Evolutionary conservation across 805 yeast genomes (phyloP).

Genomic region (Scheffersomyces stipitis): DNA sequence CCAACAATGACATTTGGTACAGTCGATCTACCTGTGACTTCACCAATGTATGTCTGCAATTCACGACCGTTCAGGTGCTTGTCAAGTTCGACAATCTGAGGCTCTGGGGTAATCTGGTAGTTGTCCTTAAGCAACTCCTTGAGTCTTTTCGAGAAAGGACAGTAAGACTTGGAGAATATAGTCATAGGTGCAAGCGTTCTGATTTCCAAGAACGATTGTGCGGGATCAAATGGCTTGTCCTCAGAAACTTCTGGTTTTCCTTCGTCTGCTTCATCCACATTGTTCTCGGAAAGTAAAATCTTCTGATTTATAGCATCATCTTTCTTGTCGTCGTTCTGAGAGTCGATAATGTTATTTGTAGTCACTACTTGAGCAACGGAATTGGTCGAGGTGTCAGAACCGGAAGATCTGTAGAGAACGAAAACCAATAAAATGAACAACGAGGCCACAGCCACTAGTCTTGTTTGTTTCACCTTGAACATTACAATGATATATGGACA

Average conservation of each 20-base stretch:
- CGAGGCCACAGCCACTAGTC: conserved; percentile 5
- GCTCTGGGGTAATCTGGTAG: conserved; percentile 72
- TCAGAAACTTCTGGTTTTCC: conserved; percentile 1
- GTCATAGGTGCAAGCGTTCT: conserved; percentile 64
- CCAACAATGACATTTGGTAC: conserved; percentile 88
- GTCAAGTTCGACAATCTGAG: conserved; percentile 78
- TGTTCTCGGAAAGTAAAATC: conserved; percentile 23
- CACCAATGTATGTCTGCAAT: conserved; percentile 69
- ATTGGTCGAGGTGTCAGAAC: neutral
- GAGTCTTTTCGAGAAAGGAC: conserved; percentile 76
- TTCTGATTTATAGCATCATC: conserved; percentile 42
- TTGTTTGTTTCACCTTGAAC: conserved; percentile 7
- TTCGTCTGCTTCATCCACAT: conserved; percentile 6
- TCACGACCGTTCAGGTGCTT: conserved; percentile 71
- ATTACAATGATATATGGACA: conserved; percentile 1
- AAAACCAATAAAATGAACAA: conserved; percentile 3
- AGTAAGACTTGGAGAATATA: conserved; percentile 53
- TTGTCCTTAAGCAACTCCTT: conserved; percentile 63
- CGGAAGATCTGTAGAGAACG: conserved; percentile 4
- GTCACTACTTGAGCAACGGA: conserved; percentile 1
- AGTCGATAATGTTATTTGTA: conserved; percentile 28
- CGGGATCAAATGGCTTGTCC: conserved; percentile 30
- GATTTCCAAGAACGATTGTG: conserved; percentile 50
- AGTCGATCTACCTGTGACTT: conserved; percentile 73
- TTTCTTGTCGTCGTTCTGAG: conserved; percentile 32